Base-by-base conservation (phyloP, 2,329 filamentous ascomycete genomes). In the Teratosphaeria zuluensis region DNA sequence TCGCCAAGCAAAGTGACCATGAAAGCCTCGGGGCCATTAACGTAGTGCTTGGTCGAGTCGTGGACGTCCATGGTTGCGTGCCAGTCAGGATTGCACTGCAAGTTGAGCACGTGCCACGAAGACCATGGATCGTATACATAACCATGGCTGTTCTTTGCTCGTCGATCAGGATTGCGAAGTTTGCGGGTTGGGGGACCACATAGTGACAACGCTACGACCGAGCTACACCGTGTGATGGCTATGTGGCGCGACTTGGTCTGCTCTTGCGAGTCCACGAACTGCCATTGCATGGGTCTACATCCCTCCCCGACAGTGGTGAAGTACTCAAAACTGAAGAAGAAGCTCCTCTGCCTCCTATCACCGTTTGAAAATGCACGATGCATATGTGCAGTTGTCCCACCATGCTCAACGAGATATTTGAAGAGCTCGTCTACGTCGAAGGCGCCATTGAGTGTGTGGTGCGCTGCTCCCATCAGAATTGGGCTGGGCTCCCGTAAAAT, bases 251-350 rank as follows among this genome's bases (percentile, higher is more conserved):
- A 52, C 16, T 72, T 62, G 21, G 72, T 65, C 65, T 77, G 68
- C 35, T 70, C 51, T 74, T 76, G 63, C 5, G 32, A 55, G n/a
- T 85, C 82, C 42, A 79, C 78, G 21, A 76, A 72, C 65, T 86
- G 84, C 83, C 83, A 86, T 5, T 80, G 75, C 65, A 83, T 81
- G 0, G 84, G 83, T 33, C 77, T 74, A 48, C 83, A 78, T 3
- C 77, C 78, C 4, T 81, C 76, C 1, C 78, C 80, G 12, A 86
- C 78, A 6, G 85, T 57, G 4, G 83, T 86, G 65, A 84, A 85
- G 67, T 85, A 86, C 63, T 86, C 84, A 68, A 86, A 85, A 51
- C 78, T 81, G 67, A 86, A 85, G 68, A 86, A 85, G 68, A 85
- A 84, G 7, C 79, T 81, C 6, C 80, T 75, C 63, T 82, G 82